Evolutionary conservation across 2,329 filamentous ascomycete genomes (phyloP), one percentile per base, ranked within the genome.

Genomic region (Curvularia hawaiiensis): DNA sequence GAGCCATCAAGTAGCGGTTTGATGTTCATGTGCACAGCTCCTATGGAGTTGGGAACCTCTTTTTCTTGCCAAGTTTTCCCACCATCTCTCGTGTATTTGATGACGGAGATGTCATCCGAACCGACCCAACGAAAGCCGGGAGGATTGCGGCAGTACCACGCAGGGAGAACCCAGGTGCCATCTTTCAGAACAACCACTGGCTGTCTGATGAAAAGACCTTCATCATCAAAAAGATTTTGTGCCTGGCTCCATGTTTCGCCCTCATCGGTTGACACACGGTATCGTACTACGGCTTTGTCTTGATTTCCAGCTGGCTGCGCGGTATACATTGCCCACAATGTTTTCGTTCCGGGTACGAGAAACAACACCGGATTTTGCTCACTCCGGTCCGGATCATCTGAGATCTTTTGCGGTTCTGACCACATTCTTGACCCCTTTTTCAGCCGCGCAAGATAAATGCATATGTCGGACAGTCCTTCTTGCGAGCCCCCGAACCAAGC

Each of bases 71-170:
- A 44, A 30, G 41, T 28, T 30, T 44, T 44, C 16, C 41, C 41
- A 12, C 22, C 24, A 44, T 44, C 41, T n/a, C 11, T 44, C 14
- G 41, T 44, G 24, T 44, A 44, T 30, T 44, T 44, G 24, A 44
- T 28, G n/a, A 44, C 22, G 22, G 41, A 44, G 41, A 44, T 28
- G 7, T 44, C 41, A 7, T 44, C 41, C 16, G 41, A 44, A 16
- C 41, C 41, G 24, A 44, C 41, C 41, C 41, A 44, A n/a, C 41
- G 24, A n/a, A 44, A 44, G 24, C 41, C 41, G 28, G 41, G 41
- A 28, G 41, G 22, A 28, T 44, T 44, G 41, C 41, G 41, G 26
- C 41, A 44, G 41, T 44, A 44, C 41, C 41, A 44, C 7, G 41
- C 41, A n/a, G 41, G 41, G 24, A 44, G 41, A 24, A 44, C 41